These are phyloP conservation scores for Curvularia hawaiiensis DNA, from an alignment of 2,329 filamentous ascomycete species.

Conservation along the genomic window DNA sequence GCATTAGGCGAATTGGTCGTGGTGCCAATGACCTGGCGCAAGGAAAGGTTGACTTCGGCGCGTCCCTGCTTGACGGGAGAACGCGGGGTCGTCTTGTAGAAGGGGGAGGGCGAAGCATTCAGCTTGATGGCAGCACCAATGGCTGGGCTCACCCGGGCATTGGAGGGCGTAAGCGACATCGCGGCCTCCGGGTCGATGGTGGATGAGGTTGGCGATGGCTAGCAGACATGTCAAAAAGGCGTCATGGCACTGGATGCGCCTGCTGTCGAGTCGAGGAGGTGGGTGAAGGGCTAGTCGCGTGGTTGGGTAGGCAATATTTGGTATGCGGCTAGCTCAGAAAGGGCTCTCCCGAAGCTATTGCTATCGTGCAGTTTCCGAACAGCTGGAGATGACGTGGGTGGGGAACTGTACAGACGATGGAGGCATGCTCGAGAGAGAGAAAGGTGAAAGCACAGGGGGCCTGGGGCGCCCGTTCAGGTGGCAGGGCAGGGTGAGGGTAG, in stretches of 20 bases:
- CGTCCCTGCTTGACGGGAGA: conserved; percentile 62
- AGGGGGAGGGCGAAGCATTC: conserved; percentile 74
- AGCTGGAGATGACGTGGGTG: conserved; percentile 4
- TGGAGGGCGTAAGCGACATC: conserved; percentile 49
- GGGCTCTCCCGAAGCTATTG: conserved; percentile 13
- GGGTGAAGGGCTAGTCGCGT: conserved; percentile 18
- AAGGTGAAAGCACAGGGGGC: conserved; percentile 11
- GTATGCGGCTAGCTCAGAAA: conserved; percentile 18
- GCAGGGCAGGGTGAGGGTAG: conserved; percentile 10
- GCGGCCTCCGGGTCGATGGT: conserved; percentile 35
- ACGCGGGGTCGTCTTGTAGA: conserved; percentile 63
- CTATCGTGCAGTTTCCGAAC: conserved; percentile 3
- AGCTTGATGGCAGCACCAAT: conserved; percentile 48
- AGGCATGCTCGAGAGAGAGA: background rate
- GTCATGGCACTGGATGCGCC: conserved; percentile 34
- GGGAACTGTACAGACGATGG: conserved; percentile 12
- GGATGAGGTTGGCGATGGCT: conserved; percentile 30
- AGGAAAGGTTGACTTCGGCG: conserved; percentile 62
- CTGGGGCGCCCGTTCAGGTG: conserved; percentile 10
- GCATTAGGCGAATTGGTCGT: conserved; percentile 84
- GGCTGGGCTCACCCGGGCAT: conserved; percentile 48
- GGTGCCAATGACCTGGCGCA: conserved; percentile 88
- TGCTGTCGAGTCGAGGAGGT: conserved; percentile 8
- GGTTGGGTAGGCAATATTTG: conserved; percentile 27
- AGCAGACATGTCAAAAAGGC: conserved; percentile 34